Evolutionary conservation across 148 eudicot species (phyloP), one percentile per base, ranked within the genome.

Genomic region (Cornus kousa): DNA sequence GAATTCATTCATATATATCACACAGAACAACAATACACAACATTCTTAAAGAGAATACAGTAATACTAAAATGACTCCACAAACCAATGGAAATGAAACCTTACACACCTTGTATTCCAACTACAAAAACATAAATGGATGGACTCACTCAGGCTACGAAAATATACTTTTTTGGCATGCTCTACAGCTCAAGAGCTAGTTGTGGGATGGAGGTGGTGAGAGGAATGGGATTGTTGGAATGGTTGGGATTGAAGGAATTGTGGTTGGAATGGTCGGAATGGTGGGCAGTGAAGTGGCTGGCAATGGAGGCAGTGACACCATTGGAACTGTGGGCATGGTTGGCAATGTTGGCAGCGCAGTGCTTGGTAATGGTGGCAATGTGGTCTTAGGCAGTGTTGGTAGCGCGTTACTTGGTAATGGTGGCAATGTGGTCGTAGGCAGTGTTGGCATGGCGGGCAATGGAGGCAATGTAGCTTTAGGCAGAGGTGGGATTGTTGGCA

Each of bases 191-290:
- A 55, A 33, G 22, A 32, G 31, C 74, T 72, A 40, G 60, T 10
- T 10, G 62, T 22, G 22, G 80, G 80, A 75, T 28, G 84, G 84
- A 57, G 80, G 72, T 55, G 77, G 77, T 22, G 82, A 67, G 28
- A 65, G 19, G 39, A 73, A 33, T 35, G 84, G 28, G 28, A 28
- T 28, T 28, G 28, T 28, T 55, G 60, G 60, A 3, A 55, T 55
- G 14, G 60, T 55, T 3, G 60, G 28, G 28, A 28, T 28, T 0
- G 28, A 28, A 28, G 28, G 28, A 28, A 28, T 28, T 28, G 28
- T 28, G 28, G 28, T 28, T 28, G 28, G 28, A 28, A 28, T 28
- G 28, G 28, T 28, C 1, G 28, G 28, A 1, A 28, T 28, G 1
- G 28, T 28, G 28, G 28, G 28, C 28, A 28, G 28, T 28, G 28